Evolutionary conservation across 306 rosid genomes (phyloP), one percentile per base, ranked within the genome.

Genomic region (Crotalaria pallida): DNA sequence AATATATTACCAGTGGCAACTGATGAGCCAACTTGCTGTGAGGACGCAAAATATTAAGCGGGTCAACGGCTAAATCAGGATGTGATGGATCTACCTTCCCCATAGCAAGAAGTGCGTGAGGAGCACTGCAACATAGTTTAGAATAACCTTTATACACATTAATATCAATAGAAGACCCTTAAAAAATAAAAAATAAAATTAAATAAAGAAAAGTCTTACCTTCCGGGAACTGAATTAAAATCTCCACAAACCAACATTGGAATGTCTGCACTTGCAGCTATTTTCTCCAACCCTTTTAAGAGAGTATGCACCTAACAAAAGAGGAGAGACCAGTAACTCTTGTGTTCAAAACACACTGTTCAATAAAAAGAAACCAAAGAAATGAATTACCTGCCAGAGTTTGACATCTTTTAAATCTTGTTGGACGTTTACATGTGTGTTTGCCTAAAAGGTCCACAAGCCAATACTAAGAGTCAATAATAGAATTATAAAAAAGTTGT

Each of bases 191-290:
- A 33, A 49, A 9, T 33, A 55, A 22, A 51, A 61, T 19, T 6
- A 33, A 51, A 31, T 59, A 31, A 2, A 26, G n/a, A 13, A 5
- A 55, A 45, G 43, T 19, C 31, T 68, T 68, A 94, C 99, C 99
- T 94, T 84, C 97, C 95, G 10, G 99, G 99, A 70, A 86, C 80
- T 2, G 99, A 91, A 77, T 89, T 94, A 79, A 94, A 94, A 72
- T 94, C 97, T 65, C 99, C 99, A 79, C 99, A 94, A 72, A 94
- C 97, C 87, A 94, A 58, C 96, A 94, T 94, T n/a, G 99, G 99
- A 72, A 94, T 91, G 76, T 91, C 97, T 41, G 97, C 97, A 69
- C 96, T 91, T 55, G 90, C 89, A 58, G 97, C 95, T 71, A 94
- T 91, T 86, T 91, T 94, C 63, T 94, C 99, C 88, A 94, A 84